Base-by-base conservation (phyloP, 495 filamentous ascomycete species). In the Penicillium silybi region DNA sequence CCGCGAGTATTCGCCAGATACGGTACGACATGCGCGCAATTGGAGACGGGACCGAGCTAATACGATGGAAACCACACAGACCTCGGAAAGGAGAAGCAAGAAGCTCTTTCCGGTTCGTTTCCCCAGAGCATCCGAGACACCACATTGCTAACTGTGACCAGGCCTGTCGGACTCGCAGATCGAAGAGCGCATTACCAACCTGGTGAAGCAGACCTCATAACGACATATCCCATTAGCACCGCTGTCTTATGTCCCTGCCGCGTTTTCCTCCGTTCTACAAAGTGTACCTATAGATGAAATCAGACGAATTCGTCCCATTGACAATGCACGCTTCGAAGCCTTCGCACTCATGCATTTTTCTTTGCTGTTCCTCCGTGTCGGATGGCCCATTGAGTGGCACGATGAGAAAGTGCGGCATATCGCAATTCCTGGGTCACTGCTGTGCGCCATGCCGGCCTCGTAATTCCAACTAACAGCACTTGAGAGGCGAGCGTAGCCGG, bases 1-100 rank as follows among this genome's bases (percentile, higher is more conserved):
- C 92, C 93, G 38, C 85, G 81, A 62, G 86, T 98, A 40, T 97
- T 86, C 70, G 91, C 95, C 54, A 78, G 93, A 85, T 98, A 92
- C 63, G 92, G 92, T 96, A 70, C 58, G 88, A 44, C 25, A 52
- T 39, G 9, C n/a, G 7, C 41, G 18, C 16, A 19, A 18, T 26
- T 42, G 27, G 20, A 26, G 29, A 18, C 25, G n/a, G 3, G 18
- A 45, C 8, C 25, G n/a, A 35, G 40, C 48, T 63, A 60, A 61
- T 47, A 27, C 29, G 42, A 23, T 20, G 17, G 8, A 23, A 23
- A 27, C 20, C 5, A 13, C 20, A 52, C 63, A 96, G 92, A 88
- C 41, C 83, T 89, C 59, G 93, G 93, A 58, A 83, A 86, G 73
- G 93, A 98, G 79, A 93, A 84, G 77, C 85, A 85, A 70, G 84